Evolutionary conservation across 192 early-diverging fungal genomes (phyloP), one percentile per base, ranked within the genome.

Genomic region (Coemansia sp.): DNA sequence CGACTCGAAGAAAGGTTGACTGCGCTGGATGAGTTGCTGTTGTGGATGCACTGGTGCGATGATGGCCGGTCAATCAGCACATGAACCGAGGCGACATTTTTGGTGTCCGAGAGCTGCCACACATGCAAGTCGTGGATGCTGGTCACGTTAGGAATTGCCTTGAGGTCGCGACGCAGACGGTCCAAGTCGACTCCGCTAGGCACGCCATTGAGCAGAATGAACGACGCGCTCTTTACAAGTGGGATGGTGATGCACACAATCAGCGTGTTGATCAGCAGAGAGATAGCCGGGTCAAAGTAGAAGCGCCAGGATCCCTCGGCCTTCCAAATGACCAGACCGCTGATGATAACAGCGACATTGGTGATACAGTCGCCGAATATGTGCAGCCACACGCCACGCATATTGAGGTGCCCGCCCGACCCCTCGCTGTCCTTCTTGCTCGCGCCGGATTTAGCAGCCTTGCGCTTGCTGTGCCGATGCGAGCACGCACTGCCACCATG

Each of bases 91-190:
- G 90, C 91, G 33, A 95, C 85, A 58, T 84, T 84, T 65, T 95
- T 92, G 59, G 85, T 89, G 57, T 94, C 91, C 28, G 89, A 92
- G 65, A 97, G 75, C 73, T 93, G 89, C 93, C 94, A 97, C 26
- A 97, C 89, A 69, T 97, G 95, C 20, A 97, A 65, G 62, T 97
- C 95, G 65, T 97, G 95, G 43, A 95, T 82, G 12, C 86, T 90
- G 2, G 89, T 37, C 5, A 97, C 86, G 48, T 85, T 87, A 9
- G 82, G 83, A 20, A 90, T 83, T 0, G 85, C 78, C 57, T 72
- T 64, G 45, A 97, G 75, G 28, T 86, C 84, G n/a, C 56, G 65
- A 36, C 86, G 86, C 18, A 97, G 77, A 50, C 75, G 64, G 2
- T 89, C 86, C 43, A 95, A 67, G 23, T 83, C 69, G 13, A 97